Conservation (phyloP, 2,329 filamentous ascomycete species). For the Aureobasidium sp. region DNA sequence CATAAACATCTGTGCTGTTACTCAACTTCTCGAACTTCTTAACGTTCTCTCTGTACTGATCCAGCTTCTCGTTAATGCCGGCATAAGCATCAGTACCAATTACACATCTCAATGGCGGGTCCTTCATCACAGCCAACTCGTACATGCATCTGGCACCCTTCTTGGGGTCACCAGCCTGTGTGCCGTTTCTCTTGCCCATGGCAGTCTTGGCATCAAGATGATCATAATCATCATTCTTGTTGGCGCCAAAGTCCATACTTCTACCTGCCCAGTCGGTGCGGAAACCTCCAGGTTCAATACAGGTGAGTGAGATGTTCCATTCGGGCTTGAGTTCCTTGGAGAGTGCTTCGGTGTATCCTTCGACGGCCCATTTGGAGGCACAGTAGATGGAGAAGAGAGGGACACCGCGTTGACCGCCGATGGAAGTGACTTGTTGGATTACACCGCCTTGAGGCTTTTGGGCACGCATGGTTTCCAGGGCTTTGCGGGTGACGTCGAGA, state of each 20-base stretch:
- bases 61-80: constrained; percentile 44
- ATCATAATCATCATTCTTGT: constrained; percentile 40
- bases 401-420: constrained; percentile 42
- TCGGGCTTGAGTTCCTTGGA: constrained; percentile 38
- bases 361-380: constrained; percentile 41
- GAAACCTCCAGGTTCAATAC: constrained; percentile 42
- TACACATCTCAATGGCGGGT: constrained; percentile 46
- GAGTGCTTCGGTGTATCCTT: constrained; percentile 42
- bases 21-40: constrained; percentile 44
- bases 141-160: constrained; percentile 46
- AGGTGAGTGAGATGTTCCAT: constrained; percentile 41
- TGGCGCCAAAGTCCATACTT: constrained; percentile 40
- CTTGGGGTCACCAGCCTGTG: constrained; percentile 43
- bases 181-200: constrained; percentile 36
- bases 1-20: constrained; percentile 43
- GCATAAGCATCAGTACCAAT: constrained; percentile 49
- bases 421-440: constrained; percentile 49
- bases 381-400: constrained; percentile 37
- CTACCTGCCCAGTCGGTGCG: constrained; percentile 41
- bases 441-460: constrained; percentile 44
- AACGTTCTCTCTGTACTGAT: constrained; percentile 43
- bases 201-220: constrained; percentile 39
- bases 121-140: constrained; percentile 46
- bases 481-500: constrained; percentile 45
- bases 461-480: constrained; percentile 39